phyloP scores from a whole-genome alignment of 331 rosid species.

The Ulmus americana region DNA sequence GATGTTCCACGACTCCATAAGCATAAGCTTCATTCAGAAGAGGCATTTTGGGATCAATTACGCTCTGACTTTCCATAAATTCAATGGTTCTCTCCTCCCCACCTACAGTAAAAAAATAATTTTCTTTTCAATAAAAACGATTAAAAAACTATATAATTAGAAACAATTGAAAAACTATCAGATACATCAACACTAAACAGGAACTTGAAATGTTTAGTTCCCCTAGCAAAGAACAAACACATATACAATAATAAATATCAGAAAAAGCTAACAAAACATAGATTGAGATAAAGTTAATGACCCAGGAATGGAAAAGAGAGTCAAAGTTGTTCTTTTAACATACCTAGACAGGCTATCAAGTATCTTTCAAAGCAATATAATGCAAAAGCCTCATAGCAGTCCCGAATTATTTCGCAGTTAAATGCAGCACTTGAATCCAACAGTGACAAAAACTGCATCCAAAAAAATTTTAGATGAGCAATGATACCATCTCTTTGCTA shows the following conservation, averaged over 20 bases:
- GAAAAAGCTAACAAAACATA: not conserved
- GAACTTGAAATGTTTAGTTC: not conserved
- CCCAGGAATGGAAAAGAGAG: not conserved
- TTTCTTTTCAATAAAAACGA: conserved; percentile 6
- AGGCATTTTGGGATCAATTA: conserved; percentile 58
- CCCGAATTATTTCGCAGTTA: conserved; percentile 84
- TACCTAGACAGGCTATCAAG: conserved; percentile 95
- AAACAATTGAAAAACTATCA: conserved; percentile 1
- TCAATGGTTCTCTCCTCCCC: conserved; percentile 88
- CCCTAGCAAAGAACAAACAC: not conserved
- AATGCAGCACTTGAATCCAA: conserved; percentile 89
- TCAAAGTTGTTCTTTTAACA: conserved; percentile 14
- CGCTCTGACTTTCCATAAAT: conserved; percentile 71
- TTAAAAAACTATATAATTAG: conserved; percentile 1
- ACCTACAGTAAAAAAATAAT: conserved; percentile 45
- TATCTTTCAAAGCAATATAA: conserved; percentile 96
- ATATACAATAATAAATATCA: not conserved
- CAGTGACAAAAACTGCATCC: conserved; percentile 79
- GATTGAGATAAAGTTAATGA: not conserved
- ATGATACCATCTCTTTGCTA: conserved; percentile 3
- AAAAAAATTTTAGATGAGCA: conserved; percentile 19
- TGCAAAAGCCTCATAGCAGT: conserved; percentile 99
- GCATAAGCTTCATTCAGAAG: conserved; percentile 69
- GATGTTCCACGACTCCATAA: conserved; percentile 92
- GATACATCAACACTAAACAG: not conserved